Conservation (phyloP, 345 rosid genomes). For the Eutrema japonicum region DNA sequence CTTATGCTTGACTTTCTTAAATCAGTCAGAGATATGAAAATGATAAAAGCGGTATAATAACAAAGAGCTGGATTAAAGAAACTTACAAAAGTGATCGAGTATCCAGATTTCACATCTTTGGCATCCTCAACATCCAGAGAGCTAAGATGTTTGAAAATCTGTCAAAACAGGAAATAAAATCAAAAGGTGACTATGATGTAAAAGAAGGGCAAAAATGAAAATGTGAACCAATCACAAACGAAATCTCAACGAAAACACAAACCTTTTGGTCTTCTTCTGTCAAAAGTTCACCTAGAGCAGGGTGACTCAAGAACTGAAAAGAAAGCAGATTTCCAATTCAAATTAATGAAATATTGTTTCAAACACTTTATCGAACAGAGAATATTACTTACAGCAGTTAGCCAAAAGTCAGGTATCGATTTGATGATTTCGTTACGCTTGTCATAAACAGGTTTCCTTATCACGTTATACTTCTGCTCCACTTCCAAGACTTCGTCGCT, state of each 20-base stretch:
- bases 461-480: conserved; percentile 81
- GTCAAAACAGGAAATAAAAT: not conserved
- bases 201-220: not conserved
- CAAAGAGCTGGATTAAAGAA: not conserved
- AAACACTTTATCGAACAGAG: not conserved
- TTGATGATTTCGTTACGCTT: conserved; percentile 77
- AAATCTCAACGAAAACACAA: conserved; percentile 22
- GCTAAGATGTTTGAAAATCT: conserved; percentile 78
- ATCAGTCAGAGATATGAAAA: conserved; percentile 16
- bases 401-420: conserved; percentile 92
- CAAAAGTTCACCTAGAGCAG: conserved; percentile 75
- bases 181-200: not conserved
- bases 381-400: conserved; percentile 74
- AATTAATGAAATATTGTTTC: not conserved
- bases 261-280: conserved; percentile 96
- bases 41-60: not conserved
- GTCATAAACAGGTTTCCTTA: conserved; percentile 85
- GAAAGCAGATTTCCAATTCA: not conserved
- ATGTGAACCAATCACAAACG: not conserved
- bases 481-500: conserved; percentile 90
- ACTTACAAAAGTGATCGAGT: conserved; percentile 85
- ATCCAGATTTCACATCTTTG: conserved; percentile 94
- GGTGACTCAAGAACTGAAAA: conserved; percentile 88
- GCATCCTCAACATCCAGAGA: conserved; percentile 91
- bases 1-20: not conserved